Base-by-base conservation (phyloP, 176 grass and related monocot genomes). In the Triticum dicoccoides region DNA sequence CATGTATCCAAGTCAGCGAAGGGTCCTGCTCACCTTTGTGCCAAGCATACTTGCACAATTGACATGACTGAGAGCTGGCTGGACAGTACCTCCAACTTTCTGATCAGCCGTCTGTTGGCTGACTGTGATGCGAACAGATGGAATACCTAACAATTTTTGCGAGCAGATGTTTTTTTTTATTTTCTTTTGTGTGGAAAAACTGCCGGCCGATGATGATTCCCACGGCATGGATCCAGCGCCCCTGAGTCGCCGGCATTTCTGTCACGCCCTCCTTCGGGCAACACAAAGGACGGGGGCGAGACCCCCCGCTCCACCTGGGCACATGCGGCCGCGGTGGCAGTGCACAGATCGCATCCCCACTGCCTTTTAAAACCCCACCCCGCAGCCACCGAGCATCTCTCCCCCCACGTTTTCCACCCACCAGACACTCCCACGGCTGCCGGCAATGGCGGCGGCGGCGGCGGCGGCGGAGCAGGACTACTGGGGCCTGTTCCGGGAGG, bases 401-500 rank as follows among this genome's bases (percentile, higher is more conserved):
- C n/a, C 62, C 61, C 62, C 23, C n/a, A 65, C 78, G 32, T 66
- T 77, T n/a, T 9, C 69, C 20, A 17, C 33, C 14, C 4, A 9
- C 73, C 24, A 21, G 41, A 32, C 71, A 6, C 42, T 10, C 72
- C 59, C 79, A 83, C 59, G 10, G 23, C 89, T 74, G 78, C 58
- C 71, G 81, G 77, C 85, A 73, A 91, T 89, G 90, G 92, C 84
- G 79, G 77, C 83, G 41, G 82, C 62, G 32, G 32, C 29, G 73
- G 71, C 81, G 62, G 85, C 27, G 59, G 8, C 49, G 64, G 47
- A 12, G 81, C 21, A 11, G 82, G 70, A 92, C 0, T 93, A 95
- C 79, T 65, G 92, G 59, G 70, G 34, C 3, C 94, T 29, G 67
- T 96, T 99, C 89, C 80, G 63, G 61, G 89, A 87, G 80, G 94